A percentile compares a stretch with the other conserved stretches of the same genome.
phyloP scores from a whole-genome alignment of 2,329 filamentous ascomycete genomes.

The Davidsoniella australis region DNA sequence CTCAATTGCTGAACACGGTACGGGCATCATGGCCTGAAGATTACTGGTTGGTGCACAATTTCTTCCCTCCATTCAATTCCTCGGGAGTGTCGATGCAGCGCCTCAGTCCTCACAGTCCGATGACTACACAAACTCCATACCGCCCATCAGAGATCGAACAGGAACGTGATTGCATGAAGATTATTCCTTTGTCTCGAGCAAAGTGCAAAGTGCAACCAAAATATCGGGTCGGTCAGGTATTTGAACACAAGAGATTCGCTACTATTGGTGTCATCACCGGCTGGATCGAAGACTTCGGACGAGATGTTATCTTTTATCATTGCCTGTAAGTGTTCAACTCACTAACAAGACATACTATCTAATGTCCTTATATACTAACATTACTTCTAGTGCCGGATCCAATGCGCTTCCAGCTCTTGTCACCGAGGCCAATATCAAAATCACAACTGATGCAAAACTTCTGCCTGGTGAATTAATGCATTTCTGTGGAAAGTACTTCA shows the following conservation, averaged over 20 bases:
- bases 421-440: slow-evolving; percentile 60
- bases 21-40: slow-evolving; percentile 5
- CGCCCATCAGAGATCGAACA: slow-evolving; percentile 20
- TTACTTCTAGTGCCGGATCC: background rate
- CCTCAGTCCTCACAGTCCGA: slow-evolving; percentile 13
- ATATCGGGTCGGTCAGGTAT: slow-evolving; percentile 55
- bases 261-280: slow-evolving; percentile 73
- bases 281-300: slow-evolving; percentile 43
- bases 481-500: slow-evolving; percentile 73
- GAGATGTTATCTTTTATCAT: slow-evolving; percentile 48
- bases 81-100: background rate
- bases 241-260: slow-evolving; percentile 62
- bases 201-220: background rate
- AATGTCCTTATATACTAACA: background rate
- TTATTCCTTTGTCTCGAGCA: background rate
- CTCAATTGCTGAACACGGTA: slow-evolving; percentile 1
- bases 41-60: slow-evolving; percentile 12
- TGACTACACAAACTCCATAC: slow-evolving; percentile 9
- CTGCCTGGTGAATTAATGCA: slow-evolving; percentile 43
- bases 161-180: slow-evolving; percentile 26
- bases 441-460: slow-evolving; percentile 30
- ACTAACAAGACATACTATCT: background rate
- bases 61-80: slow-evolving; percentile 1
- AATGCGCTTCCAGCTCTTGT: slow-evolving; percentile 8
- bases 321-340: slow-evolving; percentile 50